These are phyloP conservation scores for Ammopiptanthus mongolicus DNA, from an alignment of 306 rosid genomes.

Conservation along the genomic window DNA sequence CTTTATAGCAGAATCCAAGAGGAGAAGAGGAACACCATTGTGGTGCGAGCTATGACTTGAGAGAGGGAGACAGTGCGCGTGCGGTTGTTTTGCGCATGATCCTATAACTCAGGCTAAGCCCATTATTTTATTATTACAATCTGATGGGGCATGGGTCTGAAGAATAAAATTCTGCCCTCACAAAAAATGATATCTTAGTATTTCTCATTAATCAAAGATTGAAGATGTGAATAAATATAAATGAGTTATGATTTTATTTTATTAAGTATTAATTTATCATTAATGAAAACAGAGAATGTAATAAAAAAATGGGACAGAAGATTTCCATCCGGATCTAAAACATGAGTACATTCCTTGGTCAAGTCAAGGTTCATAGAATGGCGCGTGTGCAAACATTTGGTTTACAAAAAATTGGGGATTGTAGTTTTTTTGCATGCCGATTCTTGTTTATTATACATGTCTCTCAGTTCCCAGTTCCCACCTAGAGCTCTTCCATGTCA, in stretches of 20 bases:
- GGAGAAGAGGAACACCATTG: background rate
- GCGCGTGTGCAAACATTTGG: slow-evolving; percentile 10
- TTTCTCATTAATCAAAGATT: too few species aligned
- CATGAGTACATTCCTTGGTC: slow-evolving; percentile 13
- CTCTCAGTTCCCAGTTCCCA: background rate
- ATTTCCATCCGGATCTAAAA: too few species aligned
- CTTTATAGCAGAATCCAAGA: slow-evolving; percentile 19
- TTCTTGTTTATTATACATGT: background rate
- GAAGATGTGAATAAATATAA: too few species aligned
- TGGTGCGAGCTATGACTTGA: background rate
- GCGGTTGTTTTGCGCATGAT: slow-evolving; percentile 59
- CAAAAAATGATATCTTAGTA: too few species aligned
- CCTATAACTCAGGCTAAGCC: slow-evolving; percentile 41
- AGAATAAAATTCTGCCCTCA: too few species aligned
- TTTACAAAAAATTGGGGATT: background rate
- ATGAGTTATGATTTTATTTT: too few species aligned
- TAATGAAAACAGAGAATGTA: too few species aligned
- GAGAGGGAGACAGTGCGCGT: slow-evolving; percentile 40
- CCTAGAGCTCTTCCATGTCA: slow-evolving; percentile 22
- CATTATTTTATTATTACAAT: slow-evolving; percentile 12
- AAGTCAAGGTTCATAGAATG: slow-evolving; percentile 26
- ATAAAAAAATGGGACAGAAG: too few species aligned
- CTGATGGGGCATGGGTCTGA: slow-evolving; percentile 23
- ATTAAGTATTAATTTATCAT: too few species aligned
- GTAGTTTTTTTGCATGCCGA: slow-evolving; percentile 6